Conservation (phyloP, 2,329 filamentous ascomycete species). For the Ophiocordyceps robertsii region DNA sequence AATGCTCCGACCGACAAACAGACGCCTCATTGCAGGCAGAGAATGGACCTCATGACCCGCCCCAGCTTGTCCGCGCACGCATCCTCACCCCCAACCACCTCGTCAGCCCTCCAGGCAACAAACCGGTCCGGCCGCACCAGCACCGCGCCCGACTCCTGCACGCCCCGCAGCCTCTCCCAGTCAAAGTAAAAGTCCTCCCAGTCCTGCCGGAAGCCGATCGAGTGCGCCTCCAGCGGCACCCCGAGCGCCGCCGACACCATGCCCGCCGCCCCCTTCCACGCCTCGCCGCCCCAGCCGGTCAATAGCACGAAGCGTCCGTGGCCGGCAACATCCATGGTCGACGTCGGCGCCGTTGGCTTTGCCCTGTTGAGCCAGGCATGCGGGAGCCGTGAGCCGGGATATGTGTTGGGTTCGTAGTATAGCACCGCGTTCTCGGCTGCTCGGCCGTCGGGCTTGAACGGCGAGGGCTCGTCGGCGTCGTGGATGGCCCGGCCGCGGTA, state of each 20-base stretch:
- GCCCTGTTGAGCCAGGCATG: slow-evolving; percentile 48
- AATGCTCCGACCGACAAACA: too few relatives aligned
- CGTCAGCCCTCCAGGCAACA: slow-evolving; percentile 33
- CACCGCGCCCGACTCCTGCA: slow-evolving; percentile 44
- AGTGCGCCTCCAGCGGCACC: slow-evolving; percentile 32
- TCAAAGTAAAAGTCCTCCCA: slow-evolving; percentile 50
- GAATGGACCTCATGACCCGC: slow-evolving; percentile 1
- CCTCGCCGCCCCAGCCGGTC: slow-evolving; percentile 40
- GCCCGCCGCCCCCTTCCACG: slow-evolving; percentile 36
- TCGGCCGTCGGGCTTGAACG: slow-evolving; percentile 1
- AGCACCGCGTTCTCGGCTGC: slow-evolving; percentile 24
- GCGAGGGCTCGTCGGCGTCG: slow-evolving; percentile 23
- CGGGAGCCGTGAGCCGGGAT: slow-evolving; percentile 44
- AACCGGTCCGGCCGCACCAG: slow-evolving; percentile 46
- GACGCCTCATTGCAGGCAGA: background rate
- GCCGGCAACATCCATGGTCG: slow-evolving; percentile 47
- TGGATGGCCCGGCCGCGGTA: slow-evolving; percentile 34
- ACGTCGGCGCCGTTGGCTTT: slow-evolving; percentile 29
- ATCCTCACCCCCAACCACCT: background rate
- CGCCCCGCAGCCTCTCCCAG: slow-evolving; percentile 38
- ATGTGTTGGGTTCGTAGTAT: slow-evolving; percentile 34
- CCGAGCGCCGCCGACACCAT: slow-evolving; percentile 22
- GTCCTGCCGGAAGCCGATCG: slow-evolving; percentile 43
- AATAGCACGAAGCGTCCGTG: slow-evolving; percentile 36
- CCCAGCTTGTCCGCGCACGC: background rate